phyloP scores from a whole-genome alignment of 1,139 yeast species.

The Lodderomyces metapsilosis region DNA sequence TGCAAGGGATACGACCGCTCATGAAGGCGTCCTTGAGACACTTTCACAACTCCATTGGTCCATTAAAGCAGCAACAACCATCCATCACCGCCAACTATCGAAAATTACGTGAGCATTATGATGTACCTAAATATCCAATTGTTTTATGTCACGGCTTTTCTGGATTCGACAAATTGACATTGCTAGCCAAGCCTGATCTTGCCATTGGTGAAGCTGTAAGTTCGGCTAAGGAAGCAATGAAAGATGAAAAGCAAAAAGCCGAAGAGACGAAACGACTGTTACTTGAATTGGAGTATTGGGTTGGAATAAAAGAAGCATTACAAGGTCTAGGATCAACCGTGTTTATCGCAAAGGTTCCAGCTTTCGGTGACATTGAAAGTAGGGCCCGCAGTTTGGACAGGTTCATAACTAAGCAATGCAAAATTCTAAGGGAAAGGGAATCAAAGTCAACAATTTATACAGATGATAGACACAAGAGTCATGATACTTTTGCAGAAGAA shows the following conservation, averaged over 20 bases:
- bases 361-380: conserved; percentile 72
- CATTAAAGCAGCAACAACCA: neutral
- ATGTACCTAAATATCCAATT: conserved; percentile 55
- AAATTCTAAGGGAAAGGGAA: conserved; percentile 25
- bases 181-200: conserved; percentile 37
- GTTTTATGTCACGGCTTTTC: conserved; percentile 83
- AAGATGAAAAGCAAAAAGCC: neutral
- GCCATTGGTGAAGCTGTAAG: conserved; percentile 16
- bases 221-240: conserved; percentile 13
- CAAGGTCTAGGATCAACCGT: conserved; percentile 65
- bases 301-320: conserved; percentile 67
- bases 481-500: conserved; percentile 13
- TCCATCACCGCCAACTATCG: conserved; percentile 10
- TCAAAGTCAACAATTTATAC: conserved; percentile 32
- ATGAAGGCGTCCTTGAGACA: neutral
- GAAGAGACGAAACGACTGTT: conserved; percentile 16
- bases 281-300: conserved; percentile 69
- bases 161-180: conserved; percentile 66
- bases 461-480: conserved; percentile 12
- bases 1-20: neutral
- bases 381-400: conserved; percentile 61
- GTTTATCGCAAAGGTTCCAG: conserved; percentile 74
- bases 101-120: conserved; percentile 22
- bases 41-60: neutral
- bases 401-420: conserved; percentile 48